Evolutionary conservation across 1,284 basidiomycete genomes (phyloP), one percentile per base, ranked within the genome.

Genomic region (Boletus sp.): DNA sequence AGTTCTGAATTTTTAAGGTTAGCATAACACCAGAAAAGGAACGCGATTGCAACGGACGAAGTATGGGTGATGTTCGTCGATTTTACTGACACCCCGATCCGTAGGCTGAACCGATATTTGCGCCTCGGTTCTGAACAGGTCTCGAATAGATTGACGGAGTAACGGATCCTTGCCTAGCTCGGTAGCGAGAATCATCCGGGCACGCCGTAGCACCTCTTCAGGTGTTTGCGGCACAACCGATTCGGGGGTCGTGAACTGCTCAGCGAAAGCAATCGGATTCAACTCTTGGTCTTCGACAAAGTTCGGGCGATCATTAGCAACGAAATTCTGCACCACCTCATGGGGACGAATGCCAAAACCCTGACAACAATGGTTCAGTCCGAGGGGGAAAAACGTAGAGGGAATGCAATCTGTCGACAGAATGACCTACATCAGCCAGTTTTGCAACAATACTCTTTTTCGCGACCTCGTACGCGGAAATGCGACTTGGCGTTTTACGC

Each of bases 161-260:
- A 93, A 72, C 8, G 95, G 96, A 65, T 99, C 94, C 60, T 90
- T 93, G 20, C 92, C 90, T 17, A 99, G 78, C 67, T 99, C 96
- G 1, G 88, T 91, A 10, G 88, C 80, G 32, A 98, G 72, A 52
- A 99, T 87, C 74, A 90, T 81, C 48, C 91, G 84, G 8, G 94
- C 91, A 29, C 80, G 81, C 44, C 74, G 73, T 38, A 92, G 73
- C 16, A 87, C 65, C 45, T 88, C 83, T 47, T 88, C 81, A 1
- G 82, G 68, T 23, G 78, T 60, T 54, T 76, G 73, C 2, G 76
- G 73, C 49, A 79, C 81, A 27, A 68, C 46, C 5, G 77, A 76
- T 59, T 87, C 82, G 5, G 82, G 75, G 55, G 84, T 84, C n/a
- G 72, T 77, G 61, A 84, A 91, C 54, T 85, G 84, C 57, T 91